A percentile compares a stretch with the other conserved stretches of the same genome.
Conservation (phyloP, 2,329 filamentous ascomycete species). For the Phialophora verrucosa region DNA sequence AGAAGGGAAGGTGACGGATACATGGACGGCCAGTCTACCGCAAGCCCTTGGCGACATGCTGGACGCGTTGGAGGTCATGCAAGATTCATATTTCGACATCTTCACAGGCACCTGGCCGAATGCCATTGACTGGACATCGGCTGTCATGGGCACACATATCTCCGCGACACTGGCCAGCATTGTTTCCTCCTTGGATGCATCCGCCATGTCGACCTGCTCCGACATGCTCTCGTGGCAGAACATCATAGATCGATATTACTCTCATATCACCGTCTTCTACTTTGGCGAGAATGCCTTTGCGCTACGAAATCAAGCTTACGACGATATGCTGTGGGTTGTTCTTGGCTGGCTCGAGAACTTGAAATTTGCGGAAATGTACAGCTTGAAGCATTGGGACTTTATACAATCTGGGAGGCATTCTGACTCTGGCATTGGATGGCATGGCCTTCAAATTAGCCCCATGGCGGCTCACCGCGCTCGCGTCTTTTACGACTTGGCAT, state of each 20-base stretch:
- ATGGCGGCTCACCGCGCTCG: constrained; percentile 82
- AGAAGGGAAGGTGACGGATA: constrained; percentile 13
- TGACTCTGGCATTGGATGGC: constrained; percentile 60
- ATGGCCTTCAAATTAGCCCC: constrained; percentile 75
- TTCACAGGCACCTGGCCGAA: constrained; percentile 82
- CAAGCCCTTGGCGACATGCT: constrained; percentile 51
- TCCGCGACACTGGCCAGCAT: constrained; percentile 75
- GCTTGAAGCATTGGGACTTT: constrained; percentile 62
- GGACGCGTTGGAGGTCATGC: constrained; percentile 74
- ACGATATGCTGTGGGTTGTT: constrained; percentile 96
- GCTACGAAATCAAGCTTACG: constrained; percentile 79
- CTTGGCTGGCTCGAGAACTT: constrained; percentile 86
- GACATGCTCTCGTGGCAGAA: constrained; percentile 68
- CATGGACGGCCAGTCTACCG: constrained; percentile 16
- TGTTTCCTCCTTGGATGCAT: constrained; percentile 58
- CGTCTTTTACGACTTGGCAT: constrained; percentile 82
- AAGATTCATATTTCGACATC: constrained; percentile 75
- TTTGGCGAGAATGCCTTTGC: constrained; percentile 82
- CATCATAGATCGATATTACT: constrained; percentile 81
- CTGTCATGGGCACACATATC: constrained; percentile 80
- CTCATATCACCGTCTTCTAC: constrained; percentile 77
- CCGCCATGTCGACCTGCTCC: constrained; percentile 41
- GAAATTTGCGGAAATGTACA: constrained; percentile 76
- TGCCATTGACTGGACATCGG: constrained; percentile 91
- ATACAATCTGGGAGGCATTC: constrained; percentile 36